Conservation (phyloP, 306 rosid species). For the Myrica gale region DNA sequence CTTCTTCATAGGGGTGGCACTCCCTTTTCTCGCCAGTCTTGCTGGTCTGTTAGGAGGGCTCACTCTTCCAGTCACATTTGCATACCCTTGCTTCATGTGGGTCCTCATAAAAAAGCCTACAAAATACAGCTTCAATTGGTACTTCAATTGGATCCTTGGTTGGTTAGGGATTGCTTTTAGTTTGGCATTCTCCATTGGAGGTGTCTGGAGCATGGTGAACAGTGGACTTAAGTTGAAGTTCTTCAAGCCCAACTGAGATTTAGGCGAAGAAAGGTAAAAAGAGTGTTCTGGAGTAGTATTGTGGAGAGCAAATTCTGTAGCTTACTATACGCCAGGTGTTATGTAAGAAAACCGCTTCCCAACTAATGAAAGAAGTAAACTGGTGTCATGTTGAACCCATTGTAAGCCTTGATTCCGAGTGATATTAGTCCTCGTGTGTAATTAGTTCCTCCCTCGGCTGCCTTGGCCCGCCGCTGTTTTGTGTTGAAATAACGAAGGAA, state of each 20-base stretch:
- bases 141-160: conserved; percentile 85
- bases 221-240: conserved; percentile 88
- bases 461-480: background rate
- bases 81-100: conserved; percentile 99
- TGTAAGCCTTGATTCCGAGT: background rate
- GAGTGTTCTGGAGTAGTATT: conserved; percentile 10
- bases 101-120: conserved; percentile 88
- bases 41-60: conserved; percentile 97
- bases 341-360: conserved; percentile 13
- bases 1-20: conserved; percentile 97
- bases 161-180: conserved; percentile 93
- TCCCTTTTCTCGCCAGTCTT: conserved; percentile 94
- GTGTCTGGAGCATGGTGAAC: conserved; percentile 96
- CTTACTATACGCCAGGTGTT: background rate
- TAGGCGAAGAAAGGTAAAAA: background rate
- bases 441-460: background rate
- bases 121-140: conserved; percentile 90
- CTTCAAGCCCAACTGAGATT: conserved; percentile 73
- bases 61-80: conserved; percentile 96
- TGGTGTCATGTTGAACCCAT: conserved; percentile 8
- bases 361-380: conserved; percentile 9
- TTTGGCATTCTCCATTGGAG: conserved; percentile 90
- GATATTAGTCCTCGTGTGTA: background rate
- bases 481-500: conserved; percentile 2
- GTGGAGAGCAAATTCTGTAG: background rate